These are phyloP conservation scores for Dissoconium aciculare DNA, from an alignment of 2,329 filamentous ascomycete species.

Conservation along the genomic window DNA sequence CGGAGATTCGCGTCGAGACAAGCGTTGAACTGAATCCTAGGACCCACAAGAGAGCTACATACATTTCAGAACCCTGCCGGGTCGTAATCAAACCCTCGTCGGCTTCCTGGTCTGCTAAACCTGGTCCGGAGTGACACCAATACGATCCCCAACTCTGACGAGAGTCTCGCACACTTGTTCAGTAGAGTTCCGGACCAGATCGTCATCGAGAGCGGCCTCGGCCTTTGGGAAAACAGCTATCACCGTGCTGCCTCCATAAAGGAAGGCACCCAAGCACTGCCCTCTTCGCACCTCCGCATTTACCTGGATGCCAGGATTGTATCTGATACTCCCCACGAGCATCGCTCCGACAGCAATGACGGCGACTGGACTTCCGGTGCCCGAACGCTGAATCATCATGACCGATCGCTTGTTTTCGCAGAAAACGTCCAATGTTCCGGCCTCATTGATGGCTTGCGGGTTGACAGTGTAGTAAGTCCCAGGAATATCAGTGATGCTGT, in stretches of 20 bases:
- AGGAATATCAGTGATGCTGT: conserved; percentile 24
- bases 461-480: conserved; percentile 31
- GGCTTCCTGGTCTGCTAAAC: too few species aligned
- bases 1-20: too few species aligned
- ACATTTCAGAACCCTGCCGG: too few species aligned
- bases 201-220: conserved; percentile 26
- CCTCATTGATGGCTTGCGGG: conserved; percentile 29
- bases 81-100: too few species aligned
- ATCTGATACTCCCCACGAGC: conserved; percentile 30
- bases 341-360: conserved; percentile 31
- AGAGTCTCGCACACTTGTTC: conserved; percentile 27
- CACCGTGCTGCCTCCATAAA: conserved; percentile 31
- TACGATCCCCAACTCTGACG: conserved; percentile 24
- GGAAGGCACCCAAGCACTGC: conserved; percentile 29
- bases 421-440: conserved; percentile 29
- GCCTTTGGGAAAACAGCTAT: conserved; percentile 26
- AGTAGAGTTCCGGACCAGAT: conserved; percentile 27
- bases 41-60: too few species aligned
- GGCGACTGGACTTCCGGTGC: conserved; percentile 20
- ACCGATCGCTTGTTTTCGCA: conserved; percentile 30
- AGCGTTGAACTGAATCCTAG: too few species aligned
- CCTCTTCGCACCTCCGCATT: conserved; percentile 25
- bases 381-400: conserved; percentile 24
- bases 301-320: conserved; percentile 23
- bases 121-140: too few species aligned